Conservation (phyloP, 768 basidiomycete species). For the Tubosaeta sp. region DNA sequence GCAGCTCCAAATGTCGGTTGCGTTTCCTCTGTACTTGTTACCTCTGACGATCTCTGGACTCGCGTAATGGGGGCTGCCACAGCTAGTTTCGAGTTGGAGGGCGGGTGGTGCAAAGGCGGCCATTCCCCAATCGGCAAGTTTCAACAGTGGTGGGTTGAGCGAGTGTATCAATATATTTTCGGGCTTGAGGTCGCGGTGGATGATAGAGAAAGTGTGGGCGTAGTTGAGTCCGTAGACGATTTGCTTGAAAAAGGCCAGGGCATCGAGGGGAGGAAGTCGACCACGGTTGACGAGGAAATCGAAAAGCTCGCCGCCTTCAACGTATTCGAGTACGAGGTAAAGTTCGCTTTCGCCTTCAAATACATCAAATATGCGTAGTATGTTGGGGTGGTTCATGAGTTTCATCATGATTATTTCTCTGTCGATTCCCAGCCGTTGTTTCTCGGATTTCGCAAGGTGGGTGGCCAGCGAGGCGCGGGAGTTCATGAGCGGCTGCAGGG, state of each 20-base stretch:
- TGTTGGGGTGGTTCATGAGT: slow-evolving; percentile 97
- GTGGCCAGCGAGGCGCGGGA: slow-evolving; percentile 66
- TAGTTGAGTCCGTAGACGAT: slow-evolving; percentile 95
- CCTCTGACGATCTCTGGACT: slow-evolving; percentile 96
- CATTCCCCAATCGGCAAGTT: slow-evolving; percentile 99
- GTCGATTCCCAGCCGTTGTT: slow-evolving; percentile 82
- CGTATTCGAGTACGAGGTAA: slow-evolving; percentile 91
- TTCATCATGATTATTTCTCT: slow-evolving; percentile 99
- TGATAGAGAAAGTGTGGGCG: slow-evolving; percentile 95
- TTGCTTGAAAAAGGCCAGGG: slow-evolving; percentile 90
- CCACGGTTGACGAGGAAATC: slow-evolving; percentile 93
- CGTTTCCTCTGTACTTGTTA: slow-evolving; percentile 80
- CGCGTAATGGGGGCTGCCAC: slow-evolving; percentile 95
- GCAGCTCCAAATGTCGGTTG: slow-evolving; percentile 95
- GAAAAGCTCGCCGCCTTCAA: slow-evolving; percentile 94
- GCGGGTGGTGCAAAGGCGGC: slow-evolving; percentile 89
- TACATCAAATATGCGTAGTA: slow-evolving; percentile 92
- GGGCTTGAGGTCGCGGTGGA: slow-evolving; percentile 96
- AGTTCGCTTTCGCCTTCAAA: slow-evolving; percentile 90
- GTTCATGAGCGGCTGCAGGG: slow-evolving; percentile 70
- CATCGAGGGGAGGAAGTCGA: slow-evolving; percentile 73
- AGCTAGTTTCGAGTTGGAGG: slow-evolving; percentile 86
- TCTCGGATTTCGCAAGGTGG: slow-evolving; percentile 69
- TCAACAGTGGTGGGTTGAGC: slow-evolving; percentile 75
- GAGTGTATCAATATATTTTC: slow-evolving; percentile 94